phyloP scores from a whole-genome alignment of 371 early-diverging fungal genomes.

The Chytridium lagenaria region DNA sequence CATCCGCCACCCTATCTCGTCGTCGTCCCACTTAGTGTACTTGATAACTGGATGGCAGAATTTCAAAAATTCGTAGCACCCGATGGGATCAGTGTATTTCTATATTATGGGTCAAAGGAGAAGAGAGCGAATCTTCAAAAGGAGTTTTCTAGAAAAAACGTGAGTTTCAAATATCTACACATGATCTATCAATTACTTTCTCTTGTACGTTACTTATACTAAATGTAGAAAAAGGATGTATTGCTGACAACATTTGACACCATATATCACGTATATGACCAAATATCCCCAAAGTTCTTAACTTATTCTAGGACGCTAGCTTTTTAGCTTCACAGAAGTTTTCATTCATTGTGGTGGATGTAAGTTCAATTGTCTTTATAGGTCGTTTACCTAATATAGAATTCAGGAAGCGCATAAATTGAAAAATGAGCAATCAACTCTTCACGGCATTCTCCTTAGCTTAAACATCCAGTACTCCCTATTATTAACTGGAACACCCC shows the following conservation, averaged over 20 bases:
- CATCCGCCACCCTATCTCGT: slow-evolving; percentile 45
- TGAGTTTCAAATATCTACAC: too few relatives aligned
- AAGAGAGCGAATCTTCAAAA: slow-evolving; percentile 41
- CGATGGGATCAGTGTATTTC: slow-evolving; percentile 44
- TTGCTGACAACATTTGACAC: slow-evolving; percentile 60
- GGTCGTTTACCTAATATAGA: neutral
- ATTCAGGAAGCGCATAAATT: slow-evolving; percentile 63
- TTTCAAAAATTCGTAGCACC: slow-evolving; percentile 52
- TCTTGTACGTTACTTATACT: too few relatives aligned
- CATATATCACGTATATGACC: slow-evolving; percentile 28
- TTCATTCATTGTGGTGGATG: slow-evolving; percentile 33
- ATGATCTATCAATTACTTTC: too few relatives aligned
- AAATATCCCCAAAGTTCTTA: slow-evolving; percentile 25
- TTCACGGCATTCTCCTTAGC: slow-evolving; percentile 23
- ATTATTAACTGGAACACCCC: slow-evolving; percentile 63
- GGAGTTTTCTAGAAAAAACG: slow-evolving; percentile 34
- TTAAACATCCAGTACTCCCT: slow-evolving; percentile 40
- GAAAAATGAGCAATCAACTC: slow-evolving; percentile 54
- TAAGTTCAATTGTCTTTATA: slow-evolving; percentile 16
- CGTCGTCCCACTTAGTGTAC: slow-evolving; percentile 56
- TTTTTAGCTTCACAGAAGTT: slow-evolving; percentile 24
- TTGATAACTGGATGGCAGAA: slow-evolving; percentile 62
- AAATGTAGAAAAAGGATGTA: slow-evolving; percentile 47
- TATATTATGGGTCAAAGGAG: slow-evolving; percentile 47
- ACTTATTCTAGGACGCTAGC: slow-evolving; percentile 28